Evolutionary conservation across 2,329 filamentous ascomycete species (phyloP), one percentile per base, ranked within the genome.

Genomic region (Aspergillus pseudonomiae): DNA sequence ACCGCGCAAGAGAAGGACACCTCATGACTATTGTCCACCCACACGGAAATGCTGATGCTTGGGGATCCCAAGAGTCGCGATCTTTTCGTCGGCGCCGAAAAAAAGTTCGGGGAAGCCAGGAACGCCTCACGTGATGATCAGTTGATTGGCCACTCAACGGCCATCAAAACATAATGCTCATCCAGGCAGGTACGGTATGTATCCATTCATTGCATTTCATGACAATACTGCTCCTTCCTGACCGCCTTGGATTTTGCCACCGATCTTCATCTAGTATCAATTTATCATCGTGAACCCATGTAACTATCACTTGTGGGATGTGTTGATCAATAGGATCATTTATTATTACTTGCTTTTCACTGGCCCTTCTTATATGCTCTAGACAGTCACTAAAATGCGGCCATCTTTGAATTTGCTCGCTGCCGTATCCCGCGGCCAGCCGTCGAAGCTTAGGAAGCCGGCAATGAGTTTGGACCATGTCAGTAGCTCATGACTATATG

Each of bases 391-490:
- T 28, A 28, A 63, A 24, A 79, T 79, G 77, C 75, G 72, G 21
- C 52, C 64, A 19, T 73, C 76, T 26, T 30, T 66, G 7, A 65
- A 59, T 36, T 63, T 75, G 6, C 68, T 77, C 34, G 74, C 75
- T 16, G 69, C 73, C 16, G 60, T 77, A 34, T 67, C 73, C n/a
- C 70, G 71, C 60, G 64, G 65, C 45, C 67, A 69, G 60, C 65
- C 74, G 6, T 77, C 77, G 26, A 77, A 70, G 63, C 68, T 77
- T 57, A 75, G 68, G 60, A 78, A 78, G 65, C 76, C 77, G 12
- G 64, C 76, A 14, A 58, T 79, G 60, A 74, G 77, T 60, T 67
- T 80, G 46, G 78, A 80, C 57, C 77, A 80, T 73, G 78, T 80
- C 53, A 67, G 74, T 70, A 59, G 30, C 56, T 36, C 43, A 52